Percentiles rank a stretch among this genome's conserved stretches.
phyloP scores from a whole-genome alignment of 2,329 filamentous ascomycete genomes.

The Dothistroma pini region DNA sequence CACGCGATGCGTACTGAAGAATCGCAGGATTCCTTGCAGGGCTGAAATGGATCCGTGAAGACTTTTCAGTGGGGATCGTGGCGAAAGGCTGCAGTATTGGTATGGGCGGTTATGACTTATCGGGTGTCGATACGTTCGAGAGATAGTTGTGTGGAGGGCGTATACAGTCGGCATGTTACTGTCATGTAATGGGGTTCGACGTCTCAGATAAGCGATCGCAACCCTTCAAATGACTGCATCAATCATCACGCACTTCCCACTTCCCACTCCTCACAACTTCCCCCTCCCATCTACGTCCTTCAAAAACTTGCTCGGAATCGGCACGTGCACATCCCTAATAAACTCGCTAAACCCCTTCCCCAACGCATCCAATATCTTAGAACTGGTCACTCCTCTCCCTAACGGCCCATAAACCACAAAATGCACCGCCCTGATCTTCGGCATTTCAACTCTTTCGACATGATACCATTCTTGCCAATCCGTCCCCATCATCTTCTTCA shows the following conservation, averaged over 20 bases:
- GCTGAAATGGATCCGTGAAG: neutral
- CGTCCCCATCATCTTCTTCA: slow-evolving; percentile 29
- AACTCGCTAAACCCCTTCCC: slow-evolving; percentile 28
- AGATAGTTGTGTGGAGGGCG: too few relatives aligned
- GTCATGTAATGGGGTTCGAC: too few relatives aligned
- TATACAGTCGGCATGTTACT: too few relatives aligned
- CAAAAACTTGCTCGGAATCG: slow-evolving; percentile 25
- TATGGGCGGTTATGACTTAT: too few relatives aligned
- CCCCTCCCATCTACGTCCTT: neutral
- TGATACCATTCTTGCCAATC: slow-evolving; percentile 30
- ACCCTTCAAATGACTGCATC: neutral
- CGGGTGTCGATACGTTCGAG: too few relatives aligned
- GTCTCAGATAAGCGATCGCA: too few relatives aligned
- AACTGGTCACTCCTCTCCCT: slow-evolving; percentile 25
- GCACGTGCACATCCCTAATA: slow-evolving; percentile 23
- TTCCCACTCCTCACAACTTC: slow-evolving; percentile 7
- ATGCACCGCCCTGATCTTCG: slow-evolving; percentile 39
- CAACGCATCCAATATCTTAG: slow-evolving; percentile 23
- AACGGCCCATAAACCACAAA: slow-evolving; percentile 32
- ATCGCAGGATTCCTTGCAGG: neutral
- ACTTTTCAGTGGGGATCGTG: too few relatives aligned
- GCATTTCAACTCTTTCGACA: slow-evolving; percentile 40
- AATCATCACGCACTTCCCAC: neutral
- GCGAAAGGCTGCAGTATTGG: too few relatives aligned
- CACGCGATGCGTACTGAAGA: neutral